Evolutionary conservation across 2,329 filamentous ascomycete species (phyloP), one percentile per base, ranked within the genome.

Genomic region (Lachnellula arida): DNA sequence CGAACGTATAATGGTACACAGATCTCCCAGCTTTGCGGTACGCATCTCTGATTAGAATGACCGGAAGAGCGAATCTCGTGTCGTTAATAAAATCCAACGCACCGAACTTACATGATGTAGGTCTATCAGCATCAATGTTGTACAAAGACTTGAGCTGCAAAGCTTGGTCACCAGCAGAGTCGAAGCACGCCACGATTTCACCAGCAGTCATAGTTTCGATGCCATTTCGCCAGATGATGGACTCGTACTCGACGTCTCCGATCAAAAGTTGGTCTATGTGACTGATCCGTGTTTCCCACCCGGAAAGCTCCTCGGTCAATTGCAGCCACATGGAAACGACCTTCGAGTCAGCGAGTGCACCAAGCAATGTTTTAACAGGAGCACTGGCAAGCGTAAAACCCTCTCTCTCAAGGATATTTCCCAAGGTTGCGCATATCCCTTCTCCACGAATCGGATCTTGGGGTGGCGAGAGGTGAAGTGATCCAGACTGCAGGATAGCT

Each of bases 161-260:
- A 11, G 28, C 28, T 32, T 32, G 28, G 11, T 32, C 28, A 32
- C 28, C 9, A 32, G 28, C 28, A 7, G 39, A 63, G 22, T 70
- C 62, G 37, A 75, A 76, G 3, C 64, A 69, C 2, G 64, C 62
- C 11, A 65, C 63, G 9, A 78, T 74, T 0, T 67, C 65, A 19
- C 64, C 56, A 3, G 69, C 64, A 4, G 68, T 65, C 28, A 71
- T 63, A 2, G 65, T 58, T 57, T 75, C 74, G 35, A 78, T 67
- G 0, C 74, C 75, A 23, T 72, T 72, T 22, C 73, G 69, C 75
- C 75, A 78, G 32, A 78, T 72, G 1, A 74, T 70, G 0, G 75
- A 73, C 67, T 76, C 75, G 54, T 73, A 73, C 57, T 76, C 73
- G 17, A 70, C 69, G 56, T 77, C 75, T 7, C 75, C 74, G 46